Evolutionary conservation across 1,284 basidiomycete genomes (phyloP).

Genomic region (Salmacisia buchloeana): DNA sequence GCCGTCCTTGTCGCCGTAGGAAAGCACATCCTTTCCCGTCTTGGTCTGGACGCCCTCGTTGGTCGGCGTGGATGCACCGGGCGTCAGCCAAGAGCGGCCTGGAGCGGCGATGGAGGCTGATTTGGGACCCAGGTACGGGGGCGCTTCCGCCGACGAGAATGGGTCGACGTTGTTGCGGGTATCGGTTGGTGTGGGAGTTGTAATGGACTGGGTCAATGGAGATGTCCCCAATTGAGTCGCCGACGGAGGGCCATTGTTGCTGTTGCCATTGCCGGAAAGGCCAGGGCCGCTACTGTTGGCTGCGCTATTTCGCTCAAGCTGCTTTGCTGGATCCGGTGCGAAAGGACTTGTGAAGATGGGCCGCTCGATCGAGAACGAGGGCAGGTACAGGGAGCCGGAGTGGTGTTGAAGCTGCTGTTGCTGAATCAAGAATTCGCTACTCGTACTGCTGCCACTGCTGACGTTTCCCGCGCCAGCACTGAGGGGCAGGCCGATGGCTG

Average conservation of each 20-base stretch:
- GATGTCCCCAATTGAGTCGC: neutral
- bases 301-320: neutral
- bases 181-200: neutral
- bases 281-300: neutral
- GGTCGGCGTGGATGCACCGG: too few relatives aligned
- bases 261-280: neutral
- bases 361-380: slow-evolving; percentile 11
- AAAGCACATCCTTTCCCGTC: too few relatives aligned
- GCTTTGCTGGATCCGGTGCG: slow-evolving; percentile 12
- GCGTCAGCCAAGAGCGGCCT: neutral
- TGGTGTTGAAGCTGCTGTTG: slow-evolving; percentile 8
- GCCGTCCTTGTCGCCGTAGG: too few relatives aligned
- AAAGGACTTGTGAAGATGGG: slow-evolving; percentile 23
- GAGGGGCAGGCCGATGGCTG: neutral
- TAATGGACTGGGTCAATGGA: neutral
- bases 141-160: neutral
- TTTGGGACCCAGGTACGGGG: neutral
- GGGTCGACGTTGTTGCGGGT: neutral
- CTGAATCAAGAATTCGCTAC: neutral
- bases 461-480: neutral
- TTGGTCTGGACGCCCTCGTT: too few relatives aligned
- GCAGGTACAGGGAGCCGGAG: slow-evolving; percentile 2
- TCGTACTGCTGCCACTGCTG: neutral
- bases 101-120: neutral
- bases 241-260: neutral